Evolutionary conservation across 208 protist species (phyloP), one percentile per base, ranked within the genome.

Genomic region (Spongospora subterranea): DNA sequence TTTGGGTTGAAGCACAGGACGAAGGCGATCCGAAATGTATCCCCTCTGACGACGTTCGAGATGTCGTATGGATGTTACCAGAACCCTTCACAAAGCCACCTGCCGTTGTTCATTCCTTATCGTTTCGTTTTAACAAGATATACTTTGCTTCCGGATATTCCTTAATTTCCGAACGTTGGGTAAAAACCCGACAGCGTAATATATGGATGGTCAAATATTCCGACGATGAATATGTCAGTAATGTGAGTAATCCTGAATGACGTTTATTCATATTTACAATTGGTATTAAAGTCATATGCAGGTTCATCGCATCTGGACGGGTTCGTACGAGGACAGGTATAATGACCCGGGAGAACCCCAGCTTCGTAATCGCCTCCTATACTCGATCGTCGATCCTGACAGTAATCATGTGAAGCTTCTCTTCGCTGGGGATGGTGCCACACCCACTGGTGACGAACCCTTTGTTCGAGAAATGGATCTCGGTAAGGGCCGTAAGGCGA

Each of bases 1-100:
- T 43, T 39, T 82, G 71, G 71, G 71, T 82, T 13, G 71, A 82
- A n/a, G 71, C 71, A 6, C 71, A 82, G 40, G 71, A 82, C 35
- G n/a, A 35, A 20, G 71, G 71, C 35, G 71, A 82, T 43, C 71
- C 71, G 6, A 82, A 82, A n/a, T 35, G 6, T 43, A 43, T 39
- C n/a, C 71, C 71, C 6, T 20, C n/a, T 13, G n/a, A 82, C n/a
- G n/a, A 43, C n/a, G 71, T 82, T 45, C 71, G 71, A 6, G 71
- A 82, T 43, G n/a, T 35, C 17, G n/a, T 82, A 43, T 82, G 71
- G 71, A 45, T n/a, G n/a, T n/a, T 82, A 20, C 35, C 71, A 20
- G 71, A 35, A n/a, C 71, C 71, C 13, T 82, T 82, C n/a, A 20
- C 35, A 40, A 40, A 6, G n/a, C 13, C 71, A 39, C 71, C 71